Base-by-base conservation (phyloP, 2,329 filamentous ascomycete genomes). In the Laburnicola sp. region DNA sequence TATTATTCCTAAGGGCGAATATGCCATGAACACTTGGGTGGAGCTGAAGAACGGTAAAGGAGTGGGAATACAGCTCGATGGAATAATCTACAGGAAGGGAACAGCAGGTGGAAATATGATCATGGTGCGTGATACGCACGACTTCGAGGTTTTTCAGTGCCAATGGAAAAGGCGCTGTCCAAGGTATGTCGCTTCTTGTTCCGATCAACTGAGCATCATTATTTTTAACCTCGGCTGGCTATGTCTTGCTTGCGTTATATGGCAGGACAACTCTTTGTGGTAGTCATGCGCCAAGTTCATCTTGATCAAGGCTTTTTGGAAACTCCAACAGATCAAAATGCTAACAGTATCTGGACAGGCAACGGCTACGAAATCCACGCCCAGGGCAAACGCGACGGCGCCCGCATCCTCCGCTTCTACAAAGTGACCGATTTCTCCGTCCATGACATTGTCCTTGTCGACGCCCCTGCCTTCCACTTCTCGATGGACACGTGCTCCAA, bases 141-240 rank as follows among this genome's bases (percentile, higher is more conserved):
- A 82, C 58, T 81, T 83, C 45, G 80, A 83, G 59, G 56, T 83
- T 50, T 50, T 82, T 80, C 64, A 81, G 78, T 36, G 77, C 75
- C 36, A 81, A 74, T 3, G 78, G 77, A 10, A 72, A 74, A 50
- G 80, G 80, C 48, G 79, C 80, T 21, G 70, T 82, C 26, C 80
- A 82, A 62, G 80, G 64, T 65, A 51, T 6, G 47, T 50, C 10
- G 6, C 10, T 32, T 10, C 23, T 30, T 16, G 16, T 16, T 16
- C 16, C 16, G 16, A 16, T 16, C 16, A 16, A 16, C 16, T 16
- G 16, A 16, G 16, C 16, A 16, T 16, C 16, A 16, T 16, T 16
- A 16, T 16, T 16, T 16, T 16, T 16, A 16, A 16, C 16, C 16
- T 16, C 16, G 16, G 16, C 16, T 16, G 16, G 16, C 16, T 16